Evolutionary conservation across 768 basidiomycete species (phyloP).

Genomic region (Kwoniella heveanensis): DNA sequence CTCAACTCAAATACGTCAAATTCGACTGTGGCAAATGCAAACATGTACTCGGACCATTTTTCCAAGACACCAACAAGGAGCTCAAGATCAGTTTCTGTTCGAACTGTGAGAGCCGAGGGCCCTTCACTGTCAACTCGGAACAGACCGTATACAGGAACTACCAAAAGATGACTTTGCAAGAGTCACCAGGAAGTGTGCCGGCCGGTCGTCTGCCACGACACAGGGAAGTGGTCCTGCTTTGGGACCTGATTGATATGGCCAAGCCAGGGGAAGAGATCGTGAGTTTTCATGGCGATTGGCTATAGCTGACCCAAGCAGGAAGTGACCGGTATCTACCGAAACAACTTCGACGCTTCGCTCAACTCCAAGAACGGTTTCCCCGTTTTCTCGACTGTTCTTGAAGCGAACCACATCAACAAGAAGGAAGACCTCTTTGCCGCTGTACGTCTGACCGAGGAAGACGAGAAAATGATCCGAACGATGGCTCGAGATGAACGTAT

Average conservation of each 20-base stretch:
- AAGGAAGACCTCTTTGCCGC: constrained; percentile 99
- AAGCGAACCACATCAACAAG: constrained; percentile 98
- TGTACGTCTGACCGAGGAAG: constrained; percentile 93
- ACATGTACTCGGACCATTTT: constrained; percentile 92
- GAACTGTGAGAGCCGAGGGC: constrained; percentile 91
- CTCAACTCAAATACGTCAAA: constrained; percentile 99
- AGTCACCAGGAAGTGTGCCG: constrained; percentile 95
- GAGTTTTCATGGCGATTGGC: constrained; percentile 57
- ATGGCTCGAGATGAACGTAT: constrained; percentile 91
- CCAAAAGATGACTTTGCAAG: constrained; percentile 97
- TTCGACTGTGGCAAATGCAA: constrained; percentile 96
- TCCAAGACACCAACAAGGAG: constrained; percentile 93
- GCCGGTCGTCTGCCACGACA: constrained; percentile 95
- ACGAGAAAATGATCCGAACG: constrained; percentile 84
- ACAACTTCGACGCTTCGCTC: constrained; percentile 97
- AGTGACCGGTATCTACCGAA: constrained; percentile 95
- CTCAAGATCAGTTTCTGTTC: constrained; percentile 92
- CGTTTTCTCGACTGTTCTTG: constrained; percentile 96
- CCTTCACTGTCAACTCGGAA: constrained; percentile 94
- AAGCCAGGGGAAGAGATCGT: constrained; percentile 95
- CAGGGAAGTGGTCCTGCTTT: constrained; percentile 91
- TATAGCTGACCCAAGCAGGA: constrained; percentile 63
- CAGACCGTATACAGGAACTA: constrained; percentile 98
- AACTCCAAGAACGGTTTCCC: constrained; percentile 99
- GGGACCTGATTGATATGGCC: constrained; percentile 97